Evolutionary conservation across 495 filamentous ascomycete species (phyloP), one percentile per base, ranked within the genome.

Genomic region (Penicillium robsamsonii): DNA sequence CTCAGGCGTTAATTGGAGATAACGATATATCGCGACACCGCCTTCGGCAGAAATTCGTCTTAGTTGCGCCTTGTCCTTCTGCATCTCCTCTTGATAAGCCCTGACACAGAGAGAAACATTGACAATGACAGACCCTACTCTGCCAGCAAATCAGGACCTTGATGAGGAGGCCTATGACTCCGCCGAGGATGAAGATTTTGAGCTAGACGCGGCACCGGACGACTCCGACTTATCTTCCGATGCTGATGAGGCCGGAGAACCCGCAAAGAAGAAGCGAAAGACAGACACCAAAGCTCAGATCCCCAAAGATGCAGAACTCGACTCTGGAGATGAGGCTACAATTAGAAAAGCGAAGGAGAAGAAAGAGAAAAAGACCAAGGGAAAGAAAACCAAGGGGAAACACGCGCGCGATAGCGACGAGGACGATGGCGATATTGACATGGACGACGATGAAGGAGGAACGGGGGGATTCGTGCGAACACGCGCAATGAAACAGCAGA

Each of bases 401-500:
- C 63, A 15, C 15, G 70, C 64, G 17, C 77, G 74, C 18, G 76
- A 75, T 30, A 76, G 76, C 31, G 75, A 65, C 1, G 80, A 81
- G 8, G 79, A 79, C 52, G 82, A 90, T 53, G 71, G 15, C 13
- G 50, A 77, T 44, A 67, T 66, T 4, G 76, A 69, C 18, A 75
- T 80, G 37, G 78, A 81, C 17, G 76, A 78, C 5, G 81, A 82
- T 9, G 79, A 85, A 53, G 85, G 83, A 27, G 88, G 87, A 1
- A 83, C 91, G 43, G 90, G 91, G 0, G 88, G 88, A 0, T 77
- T 96, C 61, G 84, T 98, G 57, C 92, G 88, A 72, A 96, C 93
- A 38, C 79, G 94, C 44, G 81, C 82, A 44, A 84, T 86, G 76
- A 85, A 82, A 79, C 83, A 57, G 75, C 75, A 56, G 71, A 84